Conservation (phyloP, 371 early-diverging fungal genomes). For the Actinomortierella wolfii region DNA sequence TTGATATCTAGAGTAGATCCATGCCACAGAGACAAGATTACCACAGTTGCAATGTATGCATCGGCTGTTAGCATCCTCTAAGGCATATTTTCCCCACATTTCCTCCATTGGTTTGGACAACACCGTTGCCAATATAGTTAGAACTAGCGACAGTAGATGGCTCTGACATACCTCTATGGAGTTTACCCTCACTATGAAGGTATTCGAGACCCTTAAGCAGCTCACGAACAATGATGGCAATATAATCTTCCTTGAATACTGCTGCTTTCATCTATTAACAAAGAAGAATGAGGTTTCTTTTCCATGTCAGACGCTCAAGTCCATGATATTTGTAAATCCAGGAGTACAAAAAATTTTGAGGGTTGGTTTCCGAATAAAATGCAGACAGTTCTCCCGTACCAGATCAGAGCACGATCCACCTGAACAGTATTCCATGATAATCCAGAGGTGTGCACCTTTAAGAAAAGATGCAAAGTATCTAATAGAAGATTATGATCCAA, state of each 20-base stretch:
- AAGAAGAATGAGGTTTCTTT: neutral
- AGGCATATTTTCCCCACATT: too few relatives aligned
- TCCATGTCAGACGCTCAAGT: neutral
- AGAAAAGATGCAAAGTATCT: constrained; percentile 84
- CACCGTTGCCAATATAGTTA: too few relatives aligned
- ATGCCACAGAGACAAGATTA: neutral
- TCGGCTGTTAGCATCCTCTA: too few relatives aligned
- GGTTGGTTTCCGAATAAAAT: neutral
- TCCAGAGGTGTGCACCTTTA: constrained; percentile 88
- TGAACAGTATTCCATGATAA: constrained; percentile 92
- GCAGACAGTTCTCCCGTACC: constrained; percentile 48
- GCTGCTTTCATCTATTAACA: constrained; percentile 77
- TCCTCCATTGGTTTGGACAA: too few relatives aligned
- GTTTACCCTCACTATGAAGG: constrained; percentile 90
- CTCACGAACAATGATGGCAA: constrained; percentile 92
- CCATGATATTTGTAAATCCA: too few relatives aligned
- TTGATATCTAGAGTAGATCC: constrained; percentile 63
- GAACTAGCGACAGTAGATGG: too few relatives aligned
- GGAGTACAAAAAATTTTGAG: neutral
- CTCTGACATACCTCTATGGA: constrained; percentile 80
- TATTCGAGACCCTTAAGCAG: constrained; percentile 92
- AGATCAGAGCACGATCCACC: constrained; percentile 93
- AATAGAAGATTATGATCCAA: constrained; percentile 9
- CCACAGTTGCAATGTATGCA: too few relatives aligned
- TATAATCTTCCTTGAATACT: constrained; percentile 82